phyloP scores from a whole-genome alignment of 2,329 filamentous ascomycete species.

The Ophiostoma piceae region DNA sequence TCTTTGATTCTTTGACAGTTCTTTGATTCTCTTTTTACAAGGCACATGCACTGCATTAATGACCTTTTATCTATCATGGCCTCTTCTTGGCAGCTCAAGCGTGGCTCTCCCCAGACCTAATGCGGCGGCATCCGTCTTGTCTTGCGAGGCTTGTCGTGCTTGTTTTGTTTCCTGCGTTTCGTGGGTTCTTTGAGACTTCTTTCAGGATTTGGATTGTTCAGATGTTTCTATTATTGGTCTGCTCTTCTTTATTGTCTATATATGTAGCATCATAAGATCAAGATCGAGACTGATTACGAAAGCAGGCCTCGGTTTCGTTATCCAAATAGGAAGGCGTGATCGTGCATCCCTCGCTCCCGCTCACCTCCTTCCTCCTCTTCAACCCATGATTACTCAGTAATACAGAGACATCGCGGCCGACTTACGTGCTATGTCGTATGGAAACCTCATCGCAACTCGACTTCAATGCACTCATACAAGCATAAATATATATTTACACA shows the following conservation, averaged over 20 bases:
- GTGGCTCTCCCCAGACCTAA: not conserved
- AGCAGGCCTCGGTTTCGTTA: not conserved
- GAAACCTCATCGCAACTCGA: not conserved
- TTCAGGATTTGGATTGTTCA: not conserved
- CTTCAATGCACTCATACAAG: slow-evolving; percentile 4
- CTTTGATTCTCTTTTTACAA: not conserved
- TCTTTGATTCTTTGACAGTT: not conserved
- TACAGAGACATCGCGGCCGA: not conserved
- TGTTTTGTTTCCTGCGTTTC: not conserved
- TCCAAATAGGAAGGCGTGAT: not conserved
- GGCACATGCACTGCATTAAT: not conserved
- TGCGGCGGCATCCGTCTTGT: slow-evolving; percentile 8
- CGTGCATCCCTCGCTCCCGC: not conserved
- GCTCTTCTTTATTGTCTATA: too few species aligned
- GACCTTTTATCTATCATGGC: not conserved
- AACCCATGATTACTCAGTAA: too few species aligned
- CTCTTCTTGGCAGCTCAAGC: not conserved
- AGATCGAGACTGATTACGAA: too few species aligned
- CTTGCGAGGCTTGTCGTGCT: not conserved
- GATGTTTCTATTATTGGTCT: not conserved
- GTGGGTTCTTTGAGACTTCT: not conserved
- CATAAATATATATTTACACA: not conserved
- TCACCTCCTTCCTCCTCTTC: not conserved
- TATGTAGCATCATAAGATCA: too few species aligned
- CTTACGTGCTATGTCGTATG: slow-evolving; percentile 6